These are phyloP conservation scores for Collybia sordida DNA, from an alignment of 768 basidiomycete species.

Conservation along the genomic window DNA sequence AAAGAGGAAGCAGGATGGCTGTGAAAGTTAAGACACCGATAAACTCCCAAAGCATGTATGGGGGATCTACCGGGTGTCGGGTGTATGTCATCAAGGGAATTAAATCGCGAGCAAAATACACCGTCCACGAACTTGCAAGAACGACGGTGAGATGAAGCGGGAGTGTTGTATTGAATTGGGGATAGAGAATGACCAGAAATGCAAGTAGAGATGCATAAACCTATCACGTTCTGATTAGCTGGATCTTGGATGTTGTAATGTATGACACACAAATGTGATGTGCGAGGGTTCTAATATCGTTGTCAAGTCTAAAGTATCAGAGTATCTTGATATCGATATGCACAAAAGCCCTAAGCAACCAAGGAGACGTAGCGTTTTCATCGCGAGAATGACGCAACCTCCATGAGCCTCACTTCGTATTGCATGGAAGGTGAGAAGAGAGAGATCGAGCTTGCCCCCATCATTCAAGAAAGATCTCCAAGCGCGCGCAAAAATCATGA, in stretches of 20 bases:
- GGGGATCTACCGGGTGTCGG: slow-evolving; percentile 41
- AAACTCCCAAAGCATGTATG: slow-evolving; percentile 54
- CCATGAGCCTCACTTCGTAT: slow-evolving; percentile 10
- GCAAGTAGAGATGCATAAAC: slow-evolving; percentile 11
- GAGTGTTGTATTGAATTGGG: slow-evolving; percentile 4
- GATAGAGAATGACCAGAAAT: slow-evolving; percentile 6
- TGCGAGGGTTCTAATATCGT: not conserved
- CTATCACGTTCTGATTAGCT: not conserved
- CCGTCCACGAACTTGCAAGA: slow-evolving; percentile 14
- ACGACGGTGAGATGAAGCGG: slow-evolving; percentile 6
- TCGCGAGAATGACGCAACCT: slow-evolving; percentile 9
- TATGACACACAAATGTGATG: slow-evolving; percentile 8
- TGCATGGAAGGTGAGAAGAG: not conserved
- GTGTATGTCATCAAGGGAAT: slow-evolving; percentile 58
- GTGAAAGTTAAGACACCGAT: slow-evolving; percentile 41
- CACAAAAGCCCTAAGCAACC: slow-evolving; percentile 12
- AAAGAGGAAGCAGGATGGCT: slow-evolving; percentile 49
- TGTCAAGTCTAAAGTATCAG: not conserved
- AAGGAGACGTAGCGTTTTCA: slow-evolving; percentile 7
- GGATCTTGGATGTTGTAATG: not conserved
- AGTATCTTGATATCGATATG: slow-evolving; percentile 6
- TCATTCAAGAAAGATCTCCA: slow-evolving; percentile 2
- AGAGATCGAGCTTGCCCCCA: not conserved
- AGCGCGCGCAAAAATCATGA: slow-evolving; percentile 3
- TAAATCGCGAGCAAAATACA: slow-evolving; percentile 57